These are phyloP conservation scores for Neurospora hispaniola DNA, from an alignment of 495 filamentous ascomycete species.

Conservation along the genomic window DNA sequence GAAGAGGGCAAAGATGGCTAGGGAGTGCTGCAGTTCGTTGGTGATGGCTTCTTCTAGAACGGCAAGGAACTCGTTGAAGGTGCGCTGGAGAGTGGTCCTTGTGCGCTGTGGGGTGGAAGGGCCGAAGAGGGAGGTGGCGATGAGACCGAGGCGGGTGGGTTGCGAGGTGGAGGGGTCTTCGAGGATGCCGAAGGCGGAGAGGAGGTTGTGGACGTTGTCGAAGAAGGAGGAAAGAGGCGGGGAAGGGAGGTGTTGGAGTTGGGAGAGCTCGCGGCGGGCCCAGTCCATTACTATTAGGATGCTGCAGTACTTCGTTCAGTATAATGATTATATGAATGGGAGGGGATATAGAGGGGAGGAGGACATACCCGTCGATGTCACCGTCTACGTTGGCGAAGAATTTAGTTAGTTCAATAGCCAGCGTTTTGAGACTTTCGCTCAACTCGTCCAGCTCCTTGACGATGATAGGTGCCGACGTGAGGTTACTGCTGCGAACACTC, in stretches of 20 bases:
- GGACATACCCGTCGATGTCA: constrained; percentile 62
- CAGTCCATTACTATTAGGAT: constrained; percentile 93
- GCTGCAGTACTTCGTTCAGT: constrained; percentile 23
- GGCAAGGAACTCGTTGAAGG: constrained; percentile 78
- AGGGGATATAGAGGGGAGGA: not conserved
- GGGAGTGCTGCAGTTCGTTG: constrained; percentile 65
- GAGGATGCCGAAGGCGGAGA: constrained; percentile 58
- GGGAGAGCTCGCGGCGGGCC: constrained; percentile 69
- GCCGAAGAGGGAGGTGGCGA: constrained; percentile 66
- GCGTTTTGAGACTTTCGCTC: constrained; percentile 67
- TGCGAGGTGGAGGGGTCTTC: constrained; percentile 47
- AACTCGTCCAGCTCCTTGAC: constrained; percentile 73
- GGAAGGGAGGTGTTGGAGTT: constrained; percentile 37
- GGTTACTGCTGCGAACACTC: constrained; percentile 75
- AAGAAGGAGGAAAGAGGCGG: constrained; percentile 53
- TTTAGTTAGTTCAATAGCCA: constrained; percentile 69
- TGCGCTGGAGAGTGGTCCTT: constrained; percentile 66
- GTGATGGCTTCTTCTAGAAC: constrained; percentile 82
- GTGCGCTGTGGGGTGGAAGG: constrained; percentile 67
- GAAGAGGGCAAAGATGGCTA: constrained; percentile 70
- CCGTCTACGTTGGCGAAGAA: constrained; percentile 90
- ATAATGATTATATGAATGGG: too few species aligned
- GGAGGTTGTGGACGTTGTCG: constrained; percentile 68
- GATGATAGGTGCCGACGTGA: constrained; percentile 78
- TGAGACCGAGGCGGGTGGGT: constrained; percentile 54